phyloP scores from a whole-genome alignment of 2,329 filamentous ascomycete genomes.

The Ceratocystis eucalypticola region DNA sequence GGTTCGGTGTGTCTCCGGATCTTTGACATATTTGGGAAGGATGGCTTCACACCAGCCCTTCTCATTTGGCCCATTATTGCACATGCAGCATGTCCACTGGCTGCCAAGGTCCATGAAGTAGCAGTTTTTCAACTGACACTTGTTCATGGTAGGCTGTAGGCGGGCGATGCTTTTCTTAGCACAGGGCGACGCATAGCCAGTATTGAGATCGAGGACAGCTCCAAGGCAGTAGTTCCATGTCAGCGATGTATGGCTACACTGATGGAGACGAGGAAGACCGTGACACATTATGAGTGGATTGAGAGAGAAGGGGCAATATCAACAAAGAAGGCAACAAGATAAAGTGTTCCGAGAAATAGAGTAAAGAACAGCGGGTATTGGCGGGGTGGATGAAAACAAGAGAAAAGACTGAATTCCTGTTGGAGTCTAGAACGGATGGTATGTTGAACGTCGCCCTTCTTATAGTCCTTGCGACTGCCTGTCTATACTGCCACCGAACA shows the following conservation, averaged over 20 bases:
- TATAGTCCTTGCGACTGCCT: not conserved
- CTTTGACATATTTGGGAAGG: constrained; percentile 25
- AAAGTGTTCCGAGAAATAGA: not conserved
- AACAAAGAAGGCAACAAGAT: not conserved
- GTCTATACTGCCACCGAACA: too few relatives aligned
- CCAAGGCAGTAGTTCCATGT: constrained; percentile 42
- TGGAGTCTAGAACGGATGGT: not conserved
- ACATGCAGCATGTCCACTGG: constrained; percentile 42
- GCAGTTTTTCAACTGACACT: constrained; percentile 39
- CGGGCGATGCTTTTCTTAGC: constrained; percentile 35
- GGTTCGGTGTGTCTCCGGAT: constrained; percentile 25
- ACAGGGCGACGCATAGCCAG: constrained; percentile 38
- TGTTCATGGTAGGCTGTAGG: constrained; percentile 31
- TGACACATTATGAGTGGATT: constrained; percentile 34
- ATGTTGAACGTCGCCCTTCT: not conserved
- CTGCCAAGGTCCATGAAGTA: constrained; percentile 37
- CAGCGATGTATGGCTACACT: constrained; percentile 41
- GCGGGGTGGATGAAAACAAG: not conserved
- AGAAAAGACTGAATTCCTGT: not conserved
- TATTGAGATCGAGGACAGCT: constrained; percentile 34
- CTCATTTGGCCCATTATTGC: constrained; percentile 37
- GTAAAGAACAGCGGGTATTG: not conserved
- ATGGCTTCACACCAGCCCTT: constrained; percentile 40
- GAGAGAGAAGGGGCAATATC: not conserved
- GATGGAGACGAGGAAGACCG: constrained; percentile 39